Evolutionary conservation across 148 eudicot genomes (phyloP).

Genomic region (Cornus controversa): DNA sequence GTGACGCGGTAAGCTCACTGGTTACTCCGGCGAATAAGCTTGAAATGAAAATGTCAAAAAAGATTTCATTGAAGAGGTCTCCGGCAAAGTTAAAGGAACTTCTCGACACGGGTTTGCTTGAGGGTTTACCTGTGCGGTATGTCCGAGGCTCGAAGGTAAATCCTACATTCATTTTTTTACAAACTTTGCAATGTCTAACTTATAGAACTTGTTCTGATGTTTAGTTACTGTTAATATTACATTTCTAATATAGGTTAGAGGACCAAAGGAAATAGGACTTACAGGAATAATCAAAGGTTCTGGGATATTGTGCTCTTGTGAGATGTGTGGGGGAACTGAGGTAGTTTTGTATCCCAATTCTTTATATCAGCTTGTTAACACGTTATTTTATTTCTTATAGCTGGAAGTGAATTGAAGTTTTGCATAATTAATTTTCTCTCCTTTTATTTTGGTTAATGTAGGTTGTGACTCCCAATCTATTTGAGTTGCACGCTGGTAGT

Average conservation of each 20-base stretch:
- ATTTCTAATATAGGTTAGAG: conserved; percentile 24
- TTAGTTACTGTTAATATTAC: not conserved
- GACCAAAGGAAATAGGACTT: conserved; percentile 34
- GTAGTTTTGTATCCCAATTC: conserved; percentile 35
- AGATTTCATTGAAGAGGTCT: conserved; percentile 25
- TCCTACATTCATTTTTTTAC: not conserved
- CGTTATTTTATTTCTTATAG: not conserved
- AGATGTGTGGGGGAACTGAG: conserved; percentile 46
- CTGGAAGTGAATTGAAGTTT: not conserved
- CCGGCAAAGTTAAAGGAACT: conserved; percentile 54
- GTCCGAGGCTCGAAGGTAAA: conserved; percentile 61
- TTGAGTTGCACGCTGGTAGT: conserved; percentile 84
- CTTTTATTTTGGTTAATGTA: conserved; percentile 25
- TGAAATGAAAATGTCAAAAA: conserved; percentile 35
- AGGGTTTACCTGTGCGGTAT: conserved; percentile 61
- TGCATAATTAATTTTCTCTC: not conserved
- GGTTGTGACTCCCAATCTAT: conserved; percentile 66
- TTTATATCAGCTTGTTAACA: not conserved
- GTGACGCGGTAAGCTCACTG: not conserved
- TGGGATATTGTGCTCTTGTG: conserved; percentile 67
- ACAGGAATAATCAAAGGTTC: conserved; percentile 54
- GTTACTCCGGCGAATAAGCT: conserved; percentile 5
- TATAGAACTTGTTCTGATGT: not conserved
- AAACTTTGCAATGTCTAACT: not conserved
- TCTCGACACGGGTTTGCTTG: conserved; percentile 64